Evolutionary conservation across 192 early-diverging fungal species (phyloP), one percentile per base, ranked within the genome.

Genomic region (Backusella morwellensis): DNA sequence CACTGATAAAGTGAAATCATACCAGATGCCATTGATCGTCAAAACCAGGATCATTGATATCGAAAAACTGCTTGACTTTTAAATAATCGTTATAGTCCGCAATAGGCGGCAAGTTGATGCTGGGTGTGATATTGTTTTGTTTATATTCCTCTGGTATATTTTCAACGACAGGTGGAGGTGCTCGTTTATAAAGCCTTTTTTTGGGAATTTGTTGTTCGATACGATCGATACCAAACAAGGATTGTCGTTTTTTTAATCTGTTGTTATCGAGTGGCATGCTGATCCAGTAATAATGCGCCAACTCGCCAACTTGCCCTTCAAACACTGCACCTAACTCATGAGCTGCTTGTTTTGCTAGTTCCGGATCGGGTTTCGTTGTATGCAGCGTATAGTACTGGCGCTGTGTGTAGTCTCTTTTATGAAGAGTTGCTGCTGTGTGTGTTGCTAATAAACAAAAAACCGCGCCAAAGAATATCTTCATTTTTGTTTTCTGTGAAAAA

Each of bases 21-120:
- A 95, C 90, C 84, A 96, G 81, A 87, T 96, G 93, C 94, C 94
- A 96, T 77, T 96, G 94, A 35, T 91, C 80, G 56, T 75, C 44
- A 80, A 96, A 92, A 40, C 89, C 91, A 36, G 93, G 93, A 82
- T 96, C 94, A n/a, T 41, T 42, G 35, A 96, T 93, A 35, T 74
- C 79, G 35, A 95, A 82, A 44, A 78, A n/a, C 15, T 73, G 35
- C 44, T 77, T 77, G 21, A 83, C 35, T 12, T 83, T 74, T 32
- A 47, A 3, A 72, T 50, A 44, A 72, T n/a, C 44, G 14, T 17
- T 44, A 29, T 72, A 9, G 11, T 50, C 26, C 2, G 40, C 5
- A 44, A 72, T 15, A n/a, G n/a, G 9, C 21, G 68, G 68, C 23
- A 70, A 21, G 3, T 70, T 2, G 9, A 70, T 52, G 44, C 56